phyloP scores from a whole-genome alignment of 148 eudicot species.

The Vaccinium corymbosum region DNA sequence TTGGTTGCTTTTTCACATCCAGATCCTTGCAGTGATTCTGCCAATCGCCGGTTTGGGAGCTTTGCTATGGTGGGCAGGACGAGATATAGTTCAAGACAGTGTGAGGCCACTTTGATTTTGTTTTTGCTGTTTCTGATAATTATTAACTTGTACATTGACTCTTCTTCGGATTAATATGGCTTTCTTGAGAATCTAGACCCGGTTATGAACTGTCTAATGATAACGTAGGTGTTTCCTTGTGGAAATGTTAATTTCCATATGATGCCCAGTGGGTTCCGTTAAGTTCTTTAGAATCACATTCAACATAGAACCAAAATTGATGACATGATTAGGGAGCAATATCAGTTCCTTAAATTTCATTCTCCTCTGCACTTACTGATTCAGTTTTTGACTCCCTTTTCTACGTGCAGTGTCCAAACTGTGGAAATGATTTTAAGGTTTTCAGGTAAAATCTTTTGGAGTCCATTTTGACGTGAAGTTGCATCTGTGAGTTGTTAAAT shows the following conservation, averaged over 20 bases:
- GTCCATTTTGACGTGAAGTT: slow-evolving; percentile 11
- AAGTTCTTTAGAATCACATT: not conserved
- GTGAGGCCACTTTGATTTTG: slow-evolving; percentile 45
- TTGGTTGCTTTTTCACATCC: slow-evolving; percentile 20
- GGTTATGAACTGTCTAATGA: not conserved
- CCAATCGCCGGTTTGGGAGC: slow-evolving; percentile 78
- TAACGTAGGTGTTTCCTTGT: not conserved
- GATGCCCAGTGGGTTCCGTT: not conserved
- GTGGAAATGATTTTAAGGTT: slow-evolving; percentile 74
- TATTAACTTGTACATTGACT: not conserved
- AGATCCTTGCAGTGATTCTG: slow-evolving; percentile 72
- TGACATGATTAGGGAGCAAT: not conserved
- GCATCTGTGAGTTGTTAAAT: not conserved
- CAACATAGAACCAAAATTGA: not conserved
- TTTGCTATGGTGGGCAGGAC: slow-evolving; percentile 92
- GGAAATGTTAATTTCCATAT: not conserved
- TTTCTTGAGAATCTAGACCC: not conserved
- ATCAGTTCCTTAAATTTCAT: not conserved
- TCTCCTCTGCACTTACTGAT: not conserved
- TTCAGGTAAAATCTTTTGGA: slow-evolving; percentile 57
- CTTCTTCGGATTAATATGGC: not conserved
- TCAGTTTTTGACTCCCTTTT: slow-evolving; percentile 8
- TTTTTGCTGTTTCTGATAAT: not conserved
- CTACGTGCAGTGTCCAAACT: slow-evolving; percentile 85
- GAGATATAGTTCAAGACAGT: slow-evolving; percentile 71